Evolutionary conservation across 2,329 filamentous ascomycete genomes (phyloP).

Genomic region (Cordyceps sp.): DNA sequence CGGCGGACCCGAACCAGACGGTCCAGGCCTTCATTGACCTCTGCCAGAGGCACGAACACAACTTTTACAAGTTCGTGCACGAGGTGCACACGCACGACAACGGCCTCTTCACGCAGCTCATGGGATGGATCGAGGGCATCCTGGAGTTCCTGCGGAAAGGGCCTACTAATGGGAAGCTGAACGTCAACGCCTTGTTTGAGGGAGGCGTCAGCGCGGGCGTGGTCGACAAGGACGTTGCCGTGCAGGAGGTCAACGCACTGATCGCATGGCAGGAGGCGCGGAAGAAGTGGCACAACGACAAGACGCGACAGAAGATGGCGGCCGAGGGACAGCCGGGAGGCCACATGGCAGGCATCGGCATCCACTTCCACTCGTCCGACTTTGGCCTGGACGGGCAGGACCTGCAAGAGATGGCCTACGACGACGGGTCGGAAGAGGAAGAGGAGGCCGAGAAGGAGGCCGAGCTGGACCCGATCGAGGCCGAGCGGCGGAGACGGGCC

Average conservation of each 20-base stretch:
- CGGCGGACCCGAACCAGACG: slow-evolving; percentile 92
- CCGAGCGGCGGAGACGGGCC: slow-evolving; percentile 62
- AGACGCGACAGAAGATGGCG: slow-evolving; percentile 98
- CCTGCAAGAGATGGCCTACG: slow-evolving; percentile 70
- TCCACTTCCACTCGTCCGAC: slow-evolving; percentile 59
- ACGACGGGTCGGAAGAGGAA: slow-evolving; percentile 48
- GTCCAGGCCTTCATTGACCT: slow-evolving; percentile 97
- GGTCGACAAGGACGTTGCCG: slow-evolving; percentile 56
- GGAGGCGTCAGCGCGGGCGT: slow-evolving; percentile 52
- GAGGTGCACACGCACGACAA: slow-evolving; percentile 96
- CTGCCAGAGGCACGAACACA: slow-evolving; percentile 84
- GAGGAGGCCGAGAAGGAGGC: slow-evolving; percentile 62
- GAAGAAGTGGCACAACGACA: slow-evolving; percentile 97
- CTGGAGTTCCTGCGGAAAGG: slow-evolving; percentile 83
- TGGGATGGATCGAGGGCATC: slow-evolving; percentile 95
- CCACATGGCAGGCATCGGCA: slow-evolving; percentile 34
- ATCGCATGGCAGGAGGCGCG: slow-evolving; percentile 89
- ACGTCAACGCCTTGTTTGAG: slow-evolving; percentile 87
- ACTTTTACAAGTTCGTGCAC: slow-evolving; percentile 98
- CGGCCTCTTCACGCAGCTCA: slow-evolving; percentile 85
- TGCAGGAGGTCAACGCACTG: slow-evolving; percentile 67
- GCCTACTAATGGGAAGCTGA: slow-evolving; percentile 68
- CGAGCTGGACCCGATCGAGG: slow-evolving; percentile 71
- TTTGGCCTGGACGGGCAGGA: slow-evolving; percentile 84
- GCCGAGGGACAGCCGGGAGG: slow-evolving; percentile 44